Base-by-base conservation (phyloP, 345 rosid species). In the Garcia nutans region DNA sequence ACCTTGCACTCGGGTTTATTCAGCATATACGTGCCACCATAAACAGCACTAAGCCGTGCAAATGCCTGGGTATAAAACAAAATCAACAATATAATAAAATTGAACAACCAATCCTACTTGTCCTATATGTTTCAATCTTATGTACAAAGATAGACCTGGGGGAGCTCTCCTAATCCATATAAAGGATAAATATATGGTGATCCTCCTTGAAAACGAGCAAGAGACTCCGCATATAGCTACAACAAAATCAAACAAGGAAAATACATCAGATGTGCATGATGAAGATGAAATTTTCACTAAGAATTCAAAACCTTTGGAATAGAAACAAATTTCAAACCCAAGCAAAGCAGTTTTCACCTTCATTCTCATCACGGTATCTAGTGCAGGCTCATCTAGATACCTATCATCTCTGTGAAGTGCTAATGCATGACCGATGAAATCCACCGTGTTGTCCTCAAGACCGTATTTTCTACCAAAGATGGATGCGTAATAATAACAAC, bases 141-240 rank as follows among this genome's bases (percentile, higher is more conserved):
- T 47, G 50, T 37, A 37, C 41, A 37, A 59, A 47, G 45, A 61
- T 1, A 56, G 76, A 95, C 99, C 98, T 95, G 99, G 28, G 99
- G 99, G 61, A 95, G 88, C 86, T 95, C 99, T 85, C 99, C 99
- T 76, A 95, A 78, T 63, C 99, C 99, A 76, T 95, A 95, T 65
- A 93, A 83, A 68, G 99, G 99, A 74, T 95, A 95, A 65, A 95
- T 90, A 84, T 93, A 95, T 1, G 99, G 99, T 37, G 99, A 95
- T 77, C 98, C 96, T 77, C 94, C 99, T 89, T 91, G 94, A 87
- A 95, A 90, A 67, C 98, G 99, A n/a, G 93, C 92, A 86, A 96
- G 78, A 69, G 99, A 96, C 78, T 93, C 99, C 0, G 91, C 84
- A 75, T 96, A 96, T 37, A 96, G 89, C 99, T 96, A 83, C 81